Conservation (phyloP, 139 green algal species). For the Klebsormidium nitens region DNA sequence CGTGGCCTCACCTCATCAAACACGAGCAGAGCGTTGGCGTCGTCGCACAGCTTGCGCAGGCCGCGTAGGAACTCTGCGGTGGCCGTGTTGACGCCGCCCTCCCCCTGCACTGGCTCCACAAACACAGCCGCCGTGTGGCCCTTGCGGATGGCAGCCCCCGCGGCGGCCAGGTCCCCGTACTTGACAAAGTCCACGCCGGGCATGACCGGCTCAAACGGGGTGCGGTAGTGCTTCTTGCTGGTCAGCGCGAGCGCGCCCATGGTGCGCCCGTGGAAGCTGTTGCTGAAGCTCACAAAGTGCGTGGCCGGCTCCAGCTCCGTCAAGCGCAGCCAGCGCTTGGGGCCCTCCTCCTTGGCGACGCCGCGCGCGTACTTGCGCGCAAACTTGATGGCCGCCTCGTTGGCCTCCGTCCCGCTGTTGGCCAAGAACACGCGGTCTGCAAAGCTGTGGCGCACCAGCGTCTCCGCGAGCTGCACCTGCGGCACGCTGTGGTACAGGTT, state of each 20-base stretch:
- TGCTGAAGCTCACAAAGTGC: constrained; percentile 90
- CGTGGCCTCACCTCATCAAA: constrained; percentile 84
- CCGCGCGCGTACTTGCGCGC: constrained; percentile 85
- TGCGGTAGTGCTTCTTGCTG: constrained; percentile 76
- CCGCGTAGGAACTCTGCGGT: constrained; percentile 49
- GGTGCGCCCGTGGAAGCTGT: constrained; percentile 94
- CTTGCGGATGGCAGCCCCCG: constrained; percentile 57
- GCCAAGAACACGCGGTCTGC: constrained; percentile 94
- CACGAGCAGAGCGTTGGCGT: constrained; percentile 84
- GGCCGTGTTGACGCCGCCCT: constrained; percentile 77
- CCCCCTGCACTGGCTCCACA: constrained; percentile 94
- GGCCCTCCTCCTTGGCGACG: constrained; percentile 49
- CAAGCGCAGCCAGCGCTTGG: too few relatives aligned
- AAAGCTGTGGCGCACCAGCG: constrained; percentile 80
- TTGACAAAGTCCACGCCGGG: constrained; percentile 51
- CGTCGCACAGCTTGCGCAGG: constrained; percentile 86
- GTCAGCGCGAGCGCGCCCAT: constrained; percentile 94
- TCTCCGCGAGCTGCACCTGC: constrained; percentile 78
- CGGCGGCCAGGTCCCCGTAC: constrained; percentile 46
- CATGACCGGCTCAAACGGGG: constrained; percentile 92
- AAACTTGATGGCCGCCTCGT: constrained; percentile 99
- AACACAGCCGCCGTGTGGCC: constrained; percentile 88
- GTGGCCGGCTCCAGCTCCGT: constrained; percentile 46
- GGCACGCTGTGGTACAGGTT: constrained; percentile 96
- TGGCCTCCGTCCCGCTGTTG: constrained; percentile 97